Conservation (phyloP, 192 early-diverging fungal genomes). For the Gaertneriomyces semiglobifer region DNA sequence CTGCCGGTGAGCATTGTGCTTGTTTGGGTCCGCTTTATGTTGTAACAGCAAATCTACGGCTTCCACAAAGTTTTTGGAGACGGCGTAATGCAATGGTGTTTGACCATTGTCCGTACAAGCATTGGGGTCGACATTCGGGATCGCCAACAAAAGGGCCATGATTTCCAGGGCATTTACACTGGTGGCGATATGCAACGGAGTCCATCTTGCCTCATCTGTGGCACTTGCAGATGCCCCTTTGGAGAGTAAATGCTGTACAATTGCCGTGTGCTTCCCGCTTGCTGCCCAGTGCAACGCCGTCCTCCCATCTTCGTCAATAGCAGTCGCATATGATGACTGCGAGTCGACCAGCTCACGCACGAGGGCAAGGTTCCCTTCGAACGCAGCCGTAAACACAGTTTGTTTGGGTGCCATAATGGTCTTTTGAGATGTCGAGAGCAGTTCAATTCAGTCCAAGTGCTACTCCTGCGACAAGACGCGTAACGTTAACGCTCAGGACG, state of each 20-base stretch:
- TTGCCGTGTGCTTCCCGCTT: constrained; percentile 28
- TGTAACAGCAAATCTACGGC: neutral
- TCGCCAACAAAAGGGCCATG: constrained; percentile 22
- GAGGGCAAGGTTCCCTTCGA: no score
- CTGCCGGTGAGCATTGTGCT: constrained; percentile 11
- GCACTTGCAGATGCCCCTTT: neutral
- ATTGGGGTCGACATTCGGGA: constrained; percentile 26
- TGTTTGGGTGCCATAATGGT: no score
- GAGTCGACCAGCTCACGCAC: no score
- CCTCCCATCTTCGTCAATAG: no score
- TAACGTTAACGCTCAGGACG: no score
- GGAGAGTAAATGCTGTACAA: constrained; percentile 19
- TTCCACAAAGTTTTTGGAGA: constrained; percentile 30
- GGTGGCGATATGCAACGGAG: constrained; percentile 40
- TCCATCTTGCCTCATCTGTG: constrained; percentile 33
- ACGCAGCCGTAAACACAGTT: no score
- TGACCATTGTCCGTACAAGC: constrained; percentile 26
- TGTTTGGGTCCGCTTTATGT: neutral
- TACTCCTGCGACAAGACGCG: no score
- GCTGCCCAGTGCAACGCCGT: constrained; percentile 38
- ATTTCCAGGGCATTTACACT: constrained; percentile 31
- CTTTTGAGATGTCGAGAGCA: no score
- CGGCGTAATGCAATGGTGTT: constrained; percentile 42
- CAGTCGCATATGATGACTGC: no score
- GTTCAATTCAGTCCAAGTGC: no score